These are phyloP conservation scores for Podosphaera fusca DNA, from an alignment of 2,329 filamentous ascomycete species.

Conservation along the genomic window DNA sequence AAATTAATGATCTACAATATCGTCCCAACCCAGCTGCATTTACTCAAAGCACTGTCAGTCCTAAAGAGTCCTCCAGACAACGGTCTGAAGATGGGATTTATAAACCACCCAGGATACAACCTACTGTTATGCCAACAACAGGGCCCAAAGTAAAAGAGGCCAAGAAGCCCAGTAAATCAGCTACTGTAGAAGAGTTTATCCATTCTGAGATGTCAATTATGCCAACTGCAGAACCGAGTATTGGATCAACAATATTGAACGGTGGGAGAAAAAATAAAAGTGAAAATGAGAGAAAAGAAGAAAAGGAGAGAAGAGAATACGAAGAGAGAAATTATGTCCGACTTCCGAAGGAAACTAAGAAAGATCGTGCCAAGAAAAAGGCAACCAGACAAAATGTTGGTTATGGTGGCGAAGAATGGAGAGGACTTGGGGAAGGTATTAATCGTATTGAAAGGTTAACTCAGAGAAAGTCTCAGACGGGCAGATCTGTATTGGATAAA, in stretches of 20 bases:
- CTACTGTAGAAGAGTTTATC: constrained; percentile 81
- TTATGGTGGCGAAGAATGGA: constrained; percentile 90
- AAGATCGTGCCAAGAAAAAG: constrained; percentile 51
- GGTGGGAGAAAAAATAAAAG: constrained; percentile 64
- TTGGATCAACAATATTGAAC: constrained; percentile 68
- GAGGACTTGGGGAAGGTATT: constrained; percentile 58
- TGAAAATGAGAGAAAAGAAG: constrained; percentile 48
- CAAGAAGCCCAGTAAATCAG: constrained; percentile 45
- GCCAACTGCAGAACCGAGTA: constrained; percentile 66
- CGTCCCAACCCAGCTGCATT: constrained; percentile 33
- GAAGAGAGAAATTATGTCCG: constrained; percentile 86
- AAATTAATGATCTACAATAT: constrained; percentile 35
- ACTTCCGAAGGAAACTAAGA: constrained; percentile 69
- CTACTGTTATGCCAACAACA: constrained; percentile 55
- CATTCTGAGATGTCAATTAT: constrained; percentile 61
- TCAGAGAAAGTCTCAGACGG: constrained; percentile 32
- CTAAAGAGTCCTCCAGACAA: constrained; percentile 13
- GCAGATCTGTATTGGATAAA: constrained; percentile 43
- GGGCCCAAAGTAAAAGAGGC: constrained; percentile 27
- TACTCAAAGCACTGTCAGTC: constrained; percentile 10
- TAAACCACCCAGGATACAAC: constrained; percentile 67
- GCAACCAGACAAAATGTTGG: constrained; percentile 25
- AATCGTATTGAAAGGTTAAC: constrained; percentile 74
- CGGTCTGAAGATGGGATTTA: constrained; percentile 48
- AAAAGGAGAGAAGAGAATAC: constrained; percentile 61